Evolutionary conservation across 2,329 filamentous ascomycete species (phyloP), one percentile per base, ranked within the genome.

Genomic region (Alternaria arbusti): DNA sequence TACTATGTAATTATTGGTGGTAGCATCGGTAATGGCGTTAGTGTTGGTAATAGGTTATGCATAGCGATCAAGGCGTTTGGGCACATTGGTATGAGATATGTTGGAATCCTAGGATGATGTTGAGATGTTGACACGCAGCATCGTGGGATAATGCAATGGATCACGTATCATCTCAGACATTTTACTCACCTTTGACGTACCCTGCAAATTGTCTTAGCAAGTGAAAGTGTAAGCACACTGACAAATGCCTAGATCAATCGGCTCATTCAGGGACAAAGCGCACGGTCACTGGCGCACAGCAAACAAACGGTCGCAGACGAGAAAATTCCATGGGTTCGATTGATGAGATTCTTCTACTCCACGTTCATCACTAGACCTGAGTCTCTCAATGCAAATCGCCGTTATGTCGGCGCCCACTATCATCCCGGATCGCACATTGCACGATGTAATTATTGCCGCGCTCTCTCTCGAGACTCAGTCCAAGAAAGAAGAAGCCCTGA

Each of bases 61-160:
- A 59, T 59, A 59, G 57, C 57, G 43, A 59, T 47, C 12, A 20
- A 22, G 57, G 57, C 50, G 57, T 54, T 40, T 47, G 40, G 49
- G 28, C 30, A 51, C 26, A 32, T 32, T 51, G 28, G 49, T 51
- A 23, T 52, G 49, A 52, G 30, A n/a, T 17, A 30, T 50, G 47
- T 28, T 50, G 47, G 23, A 5, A 51, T 51, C 3, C 0, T 32
- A 7, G 26, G 13, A 40, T 23, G 49, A 36, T 23, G 49, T 11
- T 8, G 20, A 40, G 30, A 52, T 40, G 49, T 25, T 25, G 49
- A 22, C 4, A 36, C 20, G 28, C 49, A 11, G 20, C 6, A 11
- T 5, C 9, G 28, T 17, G 49, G 22, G 45, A 23, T 25, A 23
- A 52, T 52, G 49, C 12, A 52, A 52, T n/a, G 20, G 15, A 52